Conservation (phyloP, 441 rosid genomes). For the Manihot esculenta region DNA sequence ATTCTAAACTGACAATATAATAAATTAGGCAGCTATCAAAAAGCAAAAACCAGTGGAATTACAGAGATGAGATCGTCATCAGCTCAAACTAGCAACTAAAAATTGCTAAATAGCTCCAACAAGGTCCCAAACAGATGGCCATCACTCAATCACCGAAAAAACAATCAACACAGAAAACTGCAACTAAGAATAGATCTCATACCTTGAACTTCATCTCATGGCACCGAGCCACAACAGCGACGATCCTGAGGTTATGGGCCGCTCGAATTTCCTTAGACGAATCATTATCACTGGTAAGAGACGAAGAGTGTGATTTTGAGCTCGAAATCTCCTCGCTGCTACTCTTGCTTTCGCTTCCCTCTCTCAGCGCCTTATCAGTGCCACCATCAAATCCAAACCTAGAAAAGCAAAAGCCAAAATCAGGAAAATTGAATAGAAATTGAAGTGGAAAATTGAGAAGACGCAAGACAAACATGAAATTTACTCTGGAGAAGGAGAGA, state of each 20-base stretch:
- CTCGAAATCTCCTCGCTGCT: slow-evolving; percentile 32
- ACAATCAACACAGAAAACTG: slow-evolving; percentile 21
- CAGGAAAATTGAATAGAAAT: background rate
- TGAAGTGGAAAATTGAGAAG: background rate
- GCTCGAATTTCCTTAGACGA: slow-evolving; percentile 34
- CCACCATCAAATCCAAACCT: slow-evolving; percentile 30
- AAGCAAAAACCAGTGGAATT: background rate
- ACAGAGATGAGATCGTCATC: slow-evolving; percentile 4
- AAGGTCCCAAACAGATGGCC: background rate
- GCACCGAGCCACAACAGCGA: slow-evolving; percentile 36
- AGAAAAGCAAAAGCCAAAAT: background rate
- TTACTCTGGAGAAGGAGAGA: slow-evolving; percentile 32
- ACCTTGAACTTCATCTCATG: slow-evolving; percentile 62
- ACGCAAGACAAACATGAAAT: background rate
- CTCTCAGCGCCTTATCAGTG: slow-evolving; percentile 17
- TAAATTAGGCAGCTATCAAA: background rate
- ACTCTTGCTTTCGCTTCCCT: slow-evolving; percentile 27
- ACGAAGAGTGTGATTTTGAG: slow-evolving; percentile 48
- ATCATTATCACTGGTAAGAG: slow-evolving; percentile 35
- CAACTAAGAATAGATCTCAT: slow-evolving; percentile 35
- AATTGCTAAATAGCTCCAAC: background rate
- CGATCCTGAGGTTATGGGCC: slow-evolving; percentile 36
- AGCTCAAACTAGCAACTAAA: slow-evolving; percentile 8
- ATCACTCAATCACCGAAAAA: background rate
- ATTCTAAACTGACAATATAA: too few species aligned